Conservation (phyloP, 305 asterid genomes). For the Ilex paraguariensis region DNA sequence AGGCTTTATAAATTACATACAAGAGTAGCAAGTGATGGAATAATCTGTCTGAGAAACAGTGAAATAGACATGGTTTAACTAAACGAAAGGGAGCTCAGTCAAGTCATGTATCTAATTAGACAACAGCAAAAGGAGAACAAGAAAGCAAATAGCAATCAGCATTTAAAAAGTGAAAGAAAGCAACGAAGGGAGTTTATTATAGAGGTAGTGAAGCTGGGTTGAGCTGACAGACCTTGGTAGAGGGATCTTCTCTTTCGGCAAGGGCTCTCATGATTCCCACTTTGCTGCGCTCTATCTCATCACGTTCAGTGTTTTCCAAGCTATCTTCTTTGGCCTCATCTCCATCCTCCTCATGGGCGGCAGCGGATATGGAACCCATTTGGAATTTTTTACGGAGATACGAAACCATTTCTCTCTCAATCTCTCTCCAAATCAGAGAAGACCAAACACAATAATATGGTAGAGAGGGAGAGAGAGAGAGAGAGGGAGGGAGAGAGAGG, state of each 20-base stretch:
- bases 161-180: no score
- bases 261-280: constrained; percentile 45
- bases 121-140: no score
- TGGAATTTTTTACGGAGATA: neutral
- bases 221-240: constrained; percentile 48
- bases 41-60: no score
- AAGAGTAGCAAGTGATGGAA: no score
- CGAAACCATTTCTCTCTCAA: neutral
- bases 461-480: neutral
- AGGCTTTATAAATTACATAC: no score
- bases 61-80: no score
- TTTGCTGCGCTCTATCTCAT: constrained; percentile 44
- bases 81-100: no score
- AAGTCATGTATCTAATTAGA: no score
- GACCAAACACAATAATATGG: no score
- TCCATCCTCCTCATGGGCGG: neutral
- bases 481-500: neutral
- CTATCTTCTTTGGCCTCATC: neutral
- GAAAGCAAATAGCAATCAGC: no score
- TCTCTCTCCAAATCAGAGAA: neutral
- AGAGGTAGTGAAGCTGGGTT: no score
- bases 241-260: constrained; percentile 43
- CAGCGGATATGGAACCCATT: neutral
- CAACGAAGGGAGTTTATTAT: no score
- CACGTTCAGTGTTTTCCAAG: neutral